Conservation (phyloP, 305 asterid species). For the Fraxinus nigra region DNA sequence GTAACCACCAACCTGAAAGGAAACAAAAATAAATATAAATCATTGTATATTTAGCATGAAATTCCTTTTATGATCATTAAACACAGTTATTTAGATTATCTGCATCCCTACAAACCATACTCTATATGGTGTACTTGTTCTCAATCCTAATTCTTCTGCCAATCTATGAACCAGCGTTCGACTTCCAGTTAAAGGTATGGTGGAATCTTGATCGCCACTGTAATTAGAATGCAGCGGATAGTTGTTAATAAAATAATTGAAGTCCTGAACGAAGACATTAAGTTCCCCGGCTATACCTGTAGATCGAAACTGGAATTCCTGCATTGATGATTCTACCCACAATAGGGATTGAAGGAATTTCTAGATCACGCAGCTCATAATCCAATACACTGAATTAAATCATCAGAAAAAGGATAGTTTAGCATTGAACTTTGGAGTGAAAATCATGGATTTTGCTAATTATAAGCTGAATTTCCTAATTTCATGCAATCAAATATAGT, state of each 20-base stretch:
- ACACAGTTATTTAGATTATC: slow-evolving; percentile 28
- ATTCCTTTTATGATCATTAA: neutral
- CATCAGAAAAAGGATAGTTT: neutral
- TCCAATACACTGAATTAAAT: slow-evolving; percentile 54
- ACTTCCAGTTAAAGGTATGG: slow-evolving; percentile 70
- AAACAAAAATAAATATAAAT: neutral
- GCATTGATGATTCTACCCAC: slow-evolving; percentile 36
- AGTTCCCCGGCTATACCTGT: slow-evolving; percentile 42
- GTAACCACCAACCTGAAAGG: slow-evolving; percentile 81
- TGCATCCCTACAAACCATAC: slow-evolving; percentile 82
- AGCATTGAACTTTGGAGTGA: neutral
- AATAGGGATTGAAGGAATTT: slow-evolving; percentile 36
- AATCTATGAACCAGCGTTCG: slow-evolving; percentile 57
- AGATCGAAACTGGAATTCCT: slow-evolving; percentile 64
- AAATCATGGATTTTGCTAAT: neutral
- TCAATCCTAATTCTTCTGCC: slow-evolving; percentile 44
- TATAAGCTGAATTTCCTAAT: neutral
- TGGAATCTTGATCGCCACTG: slow-evolving; percentile 94
- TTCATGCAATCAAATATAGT: slow-evolving; percentile 1
- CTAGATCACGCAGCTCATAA: slow-evolving; percentile 68
- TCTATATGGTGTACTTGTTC: slow-evolving; percentile 56
- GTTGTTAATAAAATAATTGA: neutral
- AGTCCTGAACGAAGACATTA: neutral
- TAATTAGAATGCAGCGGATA: neutral
- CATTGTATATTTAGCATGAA: neutral